Base-by-base conservation (phyloP, 2,329 filamentous ascomycete species). In the Xylariales sp. region DNA sequence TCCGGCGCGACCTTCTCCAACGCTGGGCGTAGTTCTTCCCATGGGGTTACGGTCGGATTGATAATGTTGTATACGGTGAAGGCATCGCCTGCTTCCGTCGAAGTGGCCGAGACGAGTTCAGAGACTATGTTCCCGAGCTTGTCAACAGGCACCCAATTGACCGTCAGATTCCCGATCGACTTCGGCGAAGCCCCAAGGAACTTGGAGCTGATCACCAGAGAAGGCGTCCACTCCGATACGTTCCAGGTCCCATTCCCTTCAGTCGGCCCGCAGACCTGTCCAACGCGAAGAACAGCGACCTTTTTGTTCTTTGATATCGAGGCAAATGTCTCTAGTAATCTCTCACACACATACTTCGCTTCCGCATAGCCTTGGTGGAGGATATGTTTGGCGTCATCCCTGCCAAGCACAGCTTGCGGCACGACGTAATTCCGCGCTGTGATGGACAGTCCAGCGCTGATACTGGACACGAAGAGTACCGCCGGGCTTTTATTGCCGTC, bases 331-430 rank as follows among this genome's bases (percentile, higher is more conserved):
- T 75, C 71, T 9, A 75, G 59, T 18, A 78, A 53, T 8, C 70
- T 63, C 64, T 77, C 75, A 48, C 73, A 72, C 3, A 75, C 61
- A 34, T 75, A 72, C 60, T 77, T 77, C 4, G 73, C 70, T 5
- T 65, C 65, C 5, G 72, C 74, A 43, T 78, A 78, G 3, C 76
- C 76, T 61, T 77, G 73, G 16, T 63, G 50, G 9, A 71, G 55
- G 28, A 73, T 64, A 32, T 53, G 7, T 55, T 30, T 58, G 2
- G 64, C 62, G 30, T 61, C 48, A 5, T 69, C 67, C 18, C 64
- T 54, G 12, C 63, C 56, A 23, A 74, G 64, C 14, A 76, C 65
- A 10, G 61, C 69, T 64, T 75, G 73, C 3, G 71, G 71, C 1
- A 75, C 68, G 2, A 62, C 48, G 16, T 62, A 39, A 12, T 18